phyloP scores from a whole-genome alignment of 345 rosid species.

The Populus alba region DNA sequence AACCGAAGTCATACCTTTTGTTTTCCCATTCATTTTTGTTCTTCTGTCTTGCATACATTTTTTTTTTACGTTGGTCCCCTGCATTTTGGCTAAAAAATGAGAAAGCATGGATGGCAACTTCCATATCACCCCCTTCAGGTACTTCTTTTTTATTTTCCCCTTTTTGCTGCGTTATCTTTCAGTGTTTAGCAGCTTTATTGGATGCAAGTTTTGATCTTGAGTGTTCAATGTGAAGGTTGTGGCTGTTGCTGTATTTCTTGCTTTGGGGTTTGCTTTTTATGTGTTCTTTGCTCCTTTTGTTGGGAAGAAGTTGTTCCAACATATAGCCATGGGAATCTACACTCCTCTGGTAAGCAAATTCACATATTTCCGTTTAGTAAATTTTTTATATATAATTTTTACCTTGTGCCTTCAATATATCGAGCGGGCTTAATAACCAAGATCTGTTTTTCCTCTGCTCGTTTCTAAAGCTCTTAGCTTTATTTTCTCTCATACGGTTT shows the following conservation, averaged over 20 bases:
- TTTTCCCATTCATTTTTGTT: slow-evolving; percentile 5
- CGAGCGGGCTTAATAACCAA: slow-evolving; percentile 23
- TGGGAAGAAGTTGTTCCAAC: slow-evolving; percentile 76
- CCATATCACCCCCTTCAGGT: slow-evolving; percentile 99
- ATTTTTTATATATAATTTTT: background rate
- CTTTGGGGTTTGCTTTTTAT: slow-evolving; percentile 94
- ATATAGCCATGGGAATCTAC: slow-evolving; percentile 81
- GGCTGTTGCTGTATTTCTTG: slow-evolving; percentile 97
- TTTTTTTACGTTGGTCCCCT: slow-evolving; percentile 31
- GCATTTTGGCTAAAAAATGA: slow-evolving; percentile 56
- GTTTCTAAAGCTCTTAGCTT: background rate
- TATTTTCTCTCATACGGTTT: slow-evolving; percentile 3
- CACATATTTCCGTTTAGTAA: background rate
- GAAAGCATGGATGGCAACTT: slow-evolving; percentile 99
- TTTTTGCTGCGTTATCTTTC: background rate
- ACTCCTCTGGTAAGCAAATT: slow-evolving; percentile 77
- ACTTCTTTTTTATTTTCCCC: background rate
- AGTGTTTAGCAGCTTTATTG: background rate
- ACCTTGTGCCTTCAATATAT: background rate
- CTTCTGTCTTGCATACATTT: slow-evolving; percentile 15
- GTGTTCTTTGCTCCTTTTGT: slow-evolving; percentile 99
- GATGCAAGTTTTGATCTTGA: slow-evolving; percentile 23
- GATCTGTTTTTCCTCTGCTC: slow-evolving; percentile 42
- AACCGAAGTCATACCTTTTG: slow-evolving; percentile 13
- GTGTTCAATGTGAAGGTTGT: slow-evolving; percentile 63